These are phyloP conservation scores for Phytopythium chamaehyphon DNA, from an alignment of 352 stramenopile species.

Conservation along the genomic window DNA sequence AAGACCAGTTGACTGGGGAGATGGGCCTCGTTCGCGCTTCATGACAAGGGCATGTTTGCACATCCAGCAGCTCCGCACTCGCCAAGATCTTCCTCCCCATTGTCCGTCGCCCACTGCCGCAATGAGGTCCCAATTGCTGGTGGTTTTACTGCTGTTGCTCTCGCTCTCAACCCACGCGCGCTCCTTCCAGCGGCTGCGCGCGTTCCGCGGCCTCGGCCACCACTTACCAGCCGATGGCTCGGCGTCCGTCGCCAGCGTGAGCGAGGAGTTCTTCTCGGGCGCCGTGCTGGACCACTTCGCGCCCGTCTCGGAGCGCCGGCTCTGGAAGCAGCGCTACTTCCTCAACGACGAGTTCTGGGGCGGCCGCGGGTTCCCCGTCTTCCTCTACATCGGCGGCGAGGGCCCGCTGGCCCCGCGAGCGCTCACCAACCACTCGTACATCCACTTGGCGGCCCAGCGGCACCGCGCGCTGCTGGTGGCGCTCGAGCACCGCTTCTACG, in stretches of 20 bases:
- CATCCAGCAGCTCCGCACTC: slow-evolving; percentile 1
- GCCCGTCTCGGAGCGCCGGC: slow-evolving; percentile 49
- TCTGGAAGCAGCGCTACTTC: slow-evolving; percentile 88
- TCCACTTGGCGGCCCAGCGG: slow-evolving; percentile 72
- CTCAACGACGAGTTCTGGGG: slow-evolving; percentile 88
- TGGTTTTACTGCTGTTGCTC: not conserved
- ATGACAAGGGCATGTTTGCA: too few relatives aligned
- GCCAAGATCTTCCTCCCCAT: not conserved
- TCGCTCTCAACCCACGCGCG: slow-evolving; percentile 13
- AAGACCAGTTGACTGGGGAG: not conserved
- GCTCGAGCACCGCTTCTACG: slow-evolving; percentile 96
- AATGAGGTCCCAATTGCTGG: too few relatives aligned
- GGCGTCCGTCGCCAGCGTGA: slow-evolving; percentile 21
- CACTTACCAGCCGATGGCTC: slow-evolving; percentile 51
- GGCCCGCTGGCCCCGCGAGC: slow-evolving; percentile 51
- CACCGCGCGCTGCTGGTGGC: slow-evolving; percentile 80
- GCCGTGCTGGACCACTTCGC: slow-evolving; percentile 73
- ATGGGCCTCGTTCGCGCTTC: too few relatives aligned
- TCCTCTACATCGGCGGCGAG: slow-evolving; percentile 87
- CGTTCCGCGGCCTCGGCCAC: slow-evolving; percentile 68
- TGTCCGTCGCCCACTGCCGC: not conserved
- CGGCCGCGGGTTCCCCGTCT: slow-evolving; percentile 70
- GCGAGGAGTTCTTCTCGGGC: slow-evolving; percentile 54
- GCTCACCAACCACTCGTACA: slow-evolving; percentile 73
- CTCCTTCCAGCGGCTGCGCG: slow-evolving; percentile 47